Percentiles rank a stretch among this genome's conserved stretches.
Evolutionary conservation across 2,329 filamentous ascomycete species (phyloP).

Genomic region (Claviceps digitariae): DNA sequence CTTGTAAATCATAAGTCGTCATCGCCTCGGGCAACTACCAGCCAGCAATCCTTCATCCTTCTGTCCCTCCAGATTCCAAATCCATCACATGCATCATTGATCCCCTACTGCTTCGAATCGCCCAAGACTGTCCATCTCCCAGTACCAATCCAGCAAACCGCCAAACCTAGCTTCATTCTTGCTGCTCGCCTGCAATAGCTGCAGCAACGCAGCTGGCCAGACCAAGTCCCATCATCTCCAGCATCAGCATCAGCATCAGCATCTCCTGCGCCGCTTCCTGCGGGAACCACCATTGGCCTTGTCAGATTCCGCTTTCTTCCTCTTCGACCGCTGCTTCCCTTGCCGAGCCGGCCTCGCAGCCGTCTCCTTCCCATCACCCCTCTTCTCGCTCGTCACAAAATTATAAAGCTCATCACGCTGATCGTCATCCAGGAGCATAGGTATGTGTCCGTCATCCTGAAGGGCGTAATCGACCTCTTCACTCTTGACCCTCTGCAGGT

Average conservation of each 20-base stretch:
- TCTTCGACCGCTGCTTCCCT: neutral
- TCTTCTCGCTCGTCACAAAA: neutral
- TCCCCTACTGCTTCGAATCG: neutral
- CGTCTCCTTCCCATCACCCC: neutral
- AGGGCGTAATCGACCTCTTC: constrained; percentile 25
- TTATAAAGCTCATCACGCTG: neutral
- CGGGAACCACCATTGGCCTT: neutral
- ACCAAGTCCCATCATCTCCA: too few relatives aligned
- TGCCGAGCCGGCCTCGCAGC: neutral
- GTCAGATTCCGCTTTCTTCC: neutral
- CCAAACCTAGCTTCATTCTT: too few relatives aligned
- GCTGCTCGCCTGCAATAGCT: neutral
- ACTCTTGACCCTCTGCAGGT: constrained; percentile 43
- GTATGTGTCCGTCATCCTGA: constrained; percentile 15
- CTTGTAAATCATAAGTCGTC: too few relatives aligned
- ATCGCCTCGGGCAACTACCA: too few relatives aligned
- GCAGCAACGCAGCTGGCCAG: too few relatives aligned
- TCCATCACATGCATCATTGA: neutral
- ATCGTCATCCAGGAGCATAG: neutral
- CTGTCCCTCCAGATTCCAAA: neutral
- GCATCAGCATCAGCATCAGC: neutral
- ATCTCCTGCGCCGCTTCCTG: neutral
- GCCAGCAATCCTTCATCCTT: neutral
- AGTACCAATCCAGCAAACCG: too few relatives aligned
- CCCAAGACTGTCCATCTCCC: neutral